Base-by-base conservation (phyloP, 1,139 yeast genomes). In the Casaregolazyma lundiana region DNA sequence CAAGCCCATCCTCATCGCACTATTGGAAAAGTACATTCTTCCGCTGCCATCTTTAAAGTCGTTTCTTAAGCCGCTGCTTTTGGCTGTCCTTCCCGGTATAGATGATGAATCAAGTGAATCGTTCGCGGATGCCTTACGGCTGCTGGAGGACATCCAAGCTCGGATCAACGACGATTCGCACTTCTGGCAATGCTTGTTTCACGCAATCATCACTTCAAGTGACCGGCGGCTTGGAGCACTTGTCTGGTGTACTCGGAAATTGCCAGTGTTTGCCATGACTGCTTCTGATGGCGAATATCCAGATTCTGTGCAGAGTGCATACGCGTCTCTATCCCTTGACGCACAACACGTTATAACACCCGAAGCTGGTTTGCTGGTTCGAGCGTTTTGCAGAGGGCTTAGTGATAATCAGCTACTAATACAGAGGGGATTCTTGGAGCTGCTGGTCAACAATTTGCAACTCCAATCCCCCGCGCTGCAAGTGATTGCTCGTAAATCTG, bases 91-190 rank as follows among this genome's bases (percentile, higher is more conserved):
- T 9, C 89, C 96, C 0, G 96, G 96, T 0, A 74, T 94, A 42
- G 98, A 92, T 56, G 97, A 92, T 57, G 96, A 89, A 55, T 78
- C 88, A 40, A 81, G 92, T 17, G 98, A 92, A 59, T 80, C 83
- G 29, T 90, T 84, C 60, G 72, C 71, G 13, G 77, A 81, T 3
- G 76, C 81, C 1, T 56, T 88, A 48, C 68, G 69, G 1, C 62
- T 90, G 36, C 69, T 92, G 45, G 90, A 82, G 45, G 63, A 68
- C 2, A 72, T 89, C 56, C 79, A 80, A 55, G 56, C 53, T n/a
- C 77, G 78, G 43, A 63, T 88, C 26, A 69, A 71, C 36, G 82
- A 88, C 59, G 89, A 87, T 58, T 64, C 80, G 1, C 80, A 84
- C 54, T 92, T 90, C 64, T 92, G 98, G 98, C 92, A 81, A 55